Evolutionary conservation across 2,329 filamentous ascomycete genomes (phyloP), one percentile per base, ranked within the genome.

Genomic region (Ascochyta viciae-villosae): DNA sequence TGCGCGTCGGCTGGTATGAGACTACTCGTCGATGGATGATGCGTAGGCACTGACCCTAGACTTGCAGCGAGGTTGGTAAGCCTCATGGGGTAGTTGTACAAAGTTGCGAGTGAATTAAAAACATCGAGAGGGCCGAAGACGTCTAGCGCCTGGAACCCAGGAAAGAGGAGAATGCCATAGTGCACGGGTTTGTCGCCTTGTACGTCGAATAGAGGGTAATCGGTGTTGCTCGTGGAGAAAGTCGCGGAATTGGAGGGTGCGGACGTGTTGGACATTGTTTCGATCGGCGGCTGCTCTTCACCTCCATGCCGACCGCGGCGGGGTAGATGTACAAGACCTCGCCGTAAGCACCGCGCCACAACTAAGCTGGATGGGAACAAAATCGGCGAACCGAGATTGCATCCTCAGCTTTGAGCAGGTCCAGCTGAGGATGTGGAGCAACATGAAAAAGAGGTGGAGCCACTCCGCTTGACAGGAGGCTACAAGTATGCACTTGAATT

Each of bases 101-200:
- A 53, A 49, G 65, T 65, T 24, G 70, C 59, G 31, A 76, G 62
- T 9, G 66, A 65, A 48, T 70, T 68, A 39, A 83, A 71, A 58
- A 78, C 75, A 50, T 82, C 78, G 2, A 83, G 66, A 2, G 80
- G 81, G 1, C 80, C 81, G 31, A 70, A 74, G 29, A 74, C 66
- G 47, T 76, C 69, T 49, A 71, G 73, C 38, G 67, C 66, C 42
- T 69, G 63, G 27, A 68, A 65, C n/a, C 58, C 61, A 4, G 58
- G 59, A 40, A 68, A 70, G 16, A 68, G 54, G 1, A 68, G 38
- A 6, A 68, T 57, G 26, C 64, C 60, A 61, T 66, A 70, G 33
- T 68, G 63, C 2, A 66, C 38, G 2, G 65, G 50, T 22, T 42
- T 61, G 9, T 58, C 40, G 22, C 53, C 45, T n/a, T 58, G 37